These are phyloP conservation scores for Mucor piriformis DNA, from an alignment of 371 early-diverging fungal genomes.

Conservation along the genomic window DNA sequence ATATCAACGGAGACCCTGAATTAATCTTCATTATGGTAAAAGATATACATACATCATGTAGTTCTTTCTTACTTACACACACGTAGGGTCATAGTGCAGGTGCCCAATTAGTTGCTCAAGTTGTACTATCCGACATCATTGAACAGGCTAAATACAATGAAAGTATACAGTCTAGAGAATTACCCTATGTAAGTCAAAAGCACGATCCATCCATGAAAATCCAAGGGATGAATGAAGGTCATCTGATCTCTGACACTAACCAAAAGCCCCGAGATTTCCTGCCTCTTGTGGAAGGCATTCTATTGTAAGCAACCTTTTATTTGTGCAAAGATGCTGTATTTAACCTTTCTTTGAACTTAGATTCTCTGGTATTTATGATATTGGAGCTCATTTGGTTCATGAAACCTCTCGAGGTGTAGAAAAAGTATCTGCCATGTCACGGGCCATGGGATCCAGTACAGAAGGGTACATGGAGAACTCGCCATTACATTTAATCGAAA, in stretches of 20 bases:
- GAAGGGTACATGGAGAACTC: conserved; percentile 40
- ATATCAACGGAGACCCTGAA: conserved; percentile 54
- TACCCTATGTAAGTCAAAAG: conserved; percentile 19
- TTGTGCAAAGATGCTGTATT: neutral
- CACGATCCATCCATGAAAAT: conserved; percentile 22
- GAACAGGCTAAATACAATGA: conserved; percentile 32
- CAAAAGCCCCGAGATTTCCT: conserved; percentile 31
- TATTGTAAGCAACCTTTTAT: conserved; percentile 42
- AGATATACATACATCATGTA: neutral
- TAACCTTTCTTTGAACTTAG: conserved; percentile 14
- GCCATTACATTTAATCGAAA: conserved; percentile 40
- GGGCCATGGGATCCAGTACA: conserved; percentile 61
- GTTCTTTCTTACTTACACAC: no score
- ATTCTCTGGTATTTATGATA: conserved; percentile 68
- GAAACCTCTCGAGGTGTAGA: conserved; percentile 73
- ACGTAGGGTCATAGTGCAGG: conserved; percentile 61
- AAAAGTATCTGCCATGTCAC: conserved; percentile 72
- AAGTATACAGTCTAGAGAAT: neutral
- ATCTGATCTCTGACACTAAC: neutral
- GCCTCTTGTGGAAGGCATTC: conserved; percentile 58
- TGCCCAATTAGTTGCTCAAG: conserved; percentile 49
- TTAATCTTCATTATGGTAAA: conserved; percentile 64
- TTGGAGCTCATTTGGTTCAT: conserved; percentile 60
- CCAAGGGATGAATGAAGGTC: neutral
- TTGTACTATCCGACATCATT: conserved; percentile 43